These are phyloP conservation scores for Hypoxylon fragiforme DNA, from an alignment of 495 filamentous ascomycete species.

Conservation along the genomic window DNA sequence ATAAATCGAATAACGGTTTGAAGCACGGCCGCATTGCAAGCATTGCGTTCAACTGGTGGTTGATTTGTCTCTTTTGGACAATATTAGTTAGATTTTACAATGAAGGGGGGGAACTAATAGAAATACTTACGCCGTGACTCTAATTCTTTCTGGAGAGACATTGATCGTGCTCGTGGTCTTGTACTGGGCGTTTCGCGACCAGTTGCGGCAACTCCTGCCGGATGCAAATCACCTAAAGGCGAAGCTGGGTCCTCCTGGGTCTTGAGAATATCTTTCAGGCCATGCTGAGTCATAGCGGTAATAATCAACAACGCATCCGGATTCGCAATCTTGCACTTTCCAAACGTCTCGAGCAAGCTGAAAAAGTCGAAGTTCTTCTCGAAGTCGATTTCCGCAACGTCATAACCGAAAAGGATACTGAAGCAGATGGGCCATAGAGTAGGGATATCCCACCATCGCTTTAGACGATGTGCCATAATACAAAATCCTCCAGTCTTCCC, in stretches of 20 bases:
- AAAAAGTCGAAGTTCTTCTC: slow-evolving; percentile 72
- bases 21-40: slow-evolving; percentile 60
- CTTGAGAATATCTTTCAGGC: slow-evolving; percentile 67
- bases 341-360: slow-evolving; percentile 72
- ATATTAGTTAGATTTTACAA: slow-evolving; percentile 19
- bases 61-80: slow-evolving; percentile 34
- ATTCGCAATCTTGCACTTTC: slow-evolving; percentile 65
- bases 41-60: slow-evolving; percentile 52
- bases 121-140: slow-evolving; percentile 56
- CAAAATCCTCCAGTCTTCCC: slow-evolving; percentile 83
- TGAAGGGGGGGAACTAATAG: no score
- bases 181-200: slow-evolving; percentile 30
- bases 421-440: slow-evolving; percentile 88
- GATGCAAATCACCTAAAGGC: slow-evolving; percentile 40
- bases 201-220: slow-evolving; percentile 14
- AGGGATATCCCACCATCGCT: slow-evolving; percentile 85
- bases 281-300: slow-evolving; percentile 83
- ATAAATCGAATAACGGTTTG: slow-evolving; percentile 78
- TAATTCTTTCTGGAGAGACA: slow-evolving; percentile 53
- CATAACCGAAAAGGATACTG: slow-evolving; percentile 81
- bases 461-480: slow-evolving; percentile 79
- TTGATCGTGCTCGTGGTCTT: slow-evolving; percentile 51
- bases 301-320: slow-evolving; percentile 82
- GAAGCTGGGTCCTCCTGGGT: slow-evolving; percentile 63
- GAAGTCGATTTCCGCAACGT: slow-evolving; percentile 74